Conservation (phyloP, 2,329 filamentous ascomycete species). For the Phaeosphaeriaceae sp. region DNA sequence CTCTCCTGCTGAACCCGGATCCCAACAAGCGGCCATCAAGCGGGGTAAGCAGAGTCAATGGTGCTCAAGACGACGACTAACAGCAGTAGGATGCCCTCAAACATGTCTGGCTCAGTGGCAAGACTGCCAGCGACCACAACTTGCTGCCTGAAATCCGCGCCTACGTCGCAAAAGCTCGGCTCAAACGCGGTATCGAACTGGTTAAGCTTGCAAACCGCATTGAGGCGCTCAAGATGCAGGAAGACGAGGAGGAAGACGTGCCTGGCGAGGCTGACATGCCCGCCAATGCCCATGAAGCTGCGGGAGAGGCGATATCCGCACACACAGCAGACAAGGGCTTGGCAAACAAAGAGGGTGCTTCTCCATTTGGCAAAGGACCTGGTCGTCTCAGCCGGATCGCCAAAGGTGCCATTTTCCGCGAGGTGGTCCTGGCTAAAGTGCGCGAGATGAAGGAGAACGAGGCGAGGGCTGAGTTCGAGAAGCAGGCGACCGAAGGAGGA, state of each 20-base stretch:
- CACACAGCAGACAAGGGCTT: conserved; percentile 39
- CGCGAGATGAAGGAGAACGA: conserved; percentile 90
- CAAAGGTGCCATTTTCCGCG: conserved; percentile 83
- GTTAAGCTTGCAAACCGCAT: conserved; percentile 97
- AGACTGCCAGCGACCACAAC: conserved; percentile 94
- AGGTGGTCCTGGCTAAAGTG: conserved; percentile 93
- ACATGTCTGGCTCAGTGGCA: conserved; percentile 89
- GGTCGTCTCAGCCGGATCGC: conserved; percentile 65
- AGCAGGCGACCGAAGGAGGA: conserved; percentile 55
- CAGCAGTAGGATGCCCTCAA: conserved; percentile 71
- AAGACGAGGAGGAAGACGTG: conserved; percentile 81
- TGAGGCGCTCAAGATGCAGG: conserved; percentile 90
- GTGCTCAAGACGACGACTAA: conserved; percentile 15
- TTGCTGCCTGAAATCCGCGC: conserved; percentile 95
- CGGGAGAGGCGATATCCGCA: conserved; percentile 53
- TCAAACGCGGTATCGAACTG: conserved; percentile 92
- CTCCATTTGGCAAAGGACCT: conserved; percentile 50
- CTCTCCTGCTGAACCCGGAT: conserved; percentile 78
- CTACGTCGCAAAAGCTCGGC: conserved; percentile 88
- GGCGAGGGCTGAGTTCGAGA: conserved; percentile 73
- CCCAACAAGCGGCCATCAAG: conserved; percentile 80
- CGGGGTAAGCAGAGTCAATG: conserved; percentile 62
- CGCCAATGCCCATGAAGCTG: conserved; percentile 67
- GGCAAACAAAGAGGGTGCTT: conserved; percentile 33
- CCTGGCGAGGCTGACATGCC: conserved; percentile 67